A percentile compares a stretch with the other conserved stretches of the same genome.
phyloP scores from a whole-genome alignment of 495 filamentous ascomycete species.

The Penicillium goetzii region DNA sequence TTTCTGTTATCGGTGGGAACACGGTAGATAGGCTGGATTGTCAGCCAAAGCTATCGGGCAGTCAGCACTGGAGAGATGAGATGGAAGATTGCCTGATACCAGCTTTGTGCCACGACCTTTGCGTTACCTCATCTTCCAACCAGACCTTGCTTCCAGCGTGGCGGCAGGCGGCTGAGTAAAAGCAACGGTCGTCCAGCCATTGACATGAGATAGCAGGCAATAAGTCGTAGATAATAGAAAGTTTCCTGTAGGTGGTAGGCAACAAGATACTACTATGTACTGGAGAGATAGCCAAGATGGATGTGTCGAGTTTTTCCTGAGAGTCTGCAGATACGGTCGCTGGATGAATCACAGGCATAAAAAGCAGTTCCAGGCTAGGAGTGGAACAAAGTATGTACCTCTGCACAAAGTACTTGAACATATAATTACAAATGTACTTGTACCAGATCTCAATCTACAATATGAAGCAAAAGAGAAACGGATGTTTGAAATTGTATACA shows the following conservation, averaged over 20 bases:
- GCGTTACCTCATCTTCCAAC: slow-evolving; percentile 11
- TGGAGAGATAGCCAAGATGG: slow-evolving; percentile 17
- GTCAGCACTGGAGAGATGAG: not conserved
- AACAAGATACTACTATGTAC: not conserved
- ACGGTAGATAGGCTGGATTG: not conserved
- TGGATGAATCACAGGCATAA: slow-evolving; percentile 30
- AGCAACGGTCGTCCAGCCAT: not conserved
- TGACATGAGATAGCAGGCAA: not conserved
- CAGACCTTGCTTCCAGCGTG: slow-evolving; percentile 30
- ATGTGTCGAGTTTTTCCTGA: slow-evolving; percentile 15
- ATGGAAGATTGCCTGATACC: not conserved
- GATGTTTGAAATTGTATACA: not conserved
- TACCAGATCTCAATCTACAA: not conserved
- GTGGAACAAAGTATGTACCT: not conserved
- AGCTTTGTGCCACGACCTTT: slow-evolving; percentile 20
- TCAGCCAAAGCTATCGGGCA: not conserved
- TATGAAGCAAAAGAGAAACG: not conserved
- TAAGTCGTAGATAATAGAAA: no score
- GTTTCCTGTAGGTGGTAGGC: not conserved
- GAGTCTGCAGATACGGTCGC: slow-evolving; percentile 13
- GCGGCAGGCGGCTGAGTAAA: slow-evolving; percentile 12
- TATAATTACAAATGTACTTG: not conserved
- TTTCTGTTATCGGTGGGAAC: not conserved
- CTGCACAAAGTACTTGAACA: not conserved
- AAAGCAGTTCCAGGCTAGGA: not conserved